These are phyloP conservation scores for Didymellaceae sp. DNA, from an alignment of 2,329 filamentous ascomycete species.

Conservation along the genomic window DNA sequence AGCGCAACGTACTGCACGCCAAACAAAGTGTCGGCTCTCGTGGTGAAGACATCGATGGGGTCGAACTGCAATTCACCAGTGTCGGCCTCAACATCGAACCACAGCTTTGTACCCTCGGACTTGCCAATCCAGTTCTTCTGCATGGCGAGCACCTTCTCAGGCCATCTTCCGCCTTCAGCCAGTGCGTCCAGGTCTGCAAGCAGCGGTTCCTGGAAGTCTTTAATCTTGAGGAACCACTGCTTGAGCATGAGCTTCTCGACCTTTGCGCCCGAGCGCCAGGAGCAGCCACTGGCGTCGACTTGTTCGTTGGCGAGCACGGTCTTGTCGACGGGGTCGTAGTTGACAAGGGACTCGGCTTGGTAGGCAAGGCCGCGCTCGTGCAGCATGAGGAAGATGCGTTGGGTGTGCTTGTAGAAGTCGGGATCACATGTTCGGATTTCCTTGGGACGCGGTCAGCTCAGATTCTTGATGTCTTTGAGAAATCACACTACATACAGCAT, in stretches of 20 bases:
- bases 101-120: conserved; percentile 74
- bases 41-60: conserved; percentile 78
- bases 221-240: conserved; percentile 91
- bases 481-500: conserved; percentile 67
- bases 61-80: conserved; percentile 48
- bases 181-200: conserved; percentile 74
- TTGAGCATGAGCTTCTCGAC: conserved; percentile 80
- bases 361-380: conserved; percentile 78
- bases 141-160: conserved; percentile 80
- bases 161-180: conserved; percentile 71
- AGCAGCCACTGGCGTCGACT: conserved; percentile 83
- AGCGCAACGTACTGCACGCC: conserved; percentile 86
- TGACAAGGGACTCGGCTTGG: conserved; percentile 82
- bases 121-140: conserved; percentile 89
- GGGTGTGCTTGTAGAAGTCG: conserved; percentile 87
- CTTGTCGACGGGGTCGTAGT: conserved; percentile 88
- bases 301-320: conserved; percentile 93
- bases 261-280: conserved; percentile 85
- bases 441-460: conserved; percentile 53
- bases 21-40: conserved; percentile 83
- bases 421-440: conserved; percentile 86
- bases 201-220: conserved; percentile 75
- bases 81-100: conserved; percentile 66
- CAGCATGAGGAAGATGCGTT: conserved; percentile 81
- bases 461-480: accelerated